Conservation (phyloP, 2,329 filamentous ascomycete genomes). For the Metarhizium album region DNA sequence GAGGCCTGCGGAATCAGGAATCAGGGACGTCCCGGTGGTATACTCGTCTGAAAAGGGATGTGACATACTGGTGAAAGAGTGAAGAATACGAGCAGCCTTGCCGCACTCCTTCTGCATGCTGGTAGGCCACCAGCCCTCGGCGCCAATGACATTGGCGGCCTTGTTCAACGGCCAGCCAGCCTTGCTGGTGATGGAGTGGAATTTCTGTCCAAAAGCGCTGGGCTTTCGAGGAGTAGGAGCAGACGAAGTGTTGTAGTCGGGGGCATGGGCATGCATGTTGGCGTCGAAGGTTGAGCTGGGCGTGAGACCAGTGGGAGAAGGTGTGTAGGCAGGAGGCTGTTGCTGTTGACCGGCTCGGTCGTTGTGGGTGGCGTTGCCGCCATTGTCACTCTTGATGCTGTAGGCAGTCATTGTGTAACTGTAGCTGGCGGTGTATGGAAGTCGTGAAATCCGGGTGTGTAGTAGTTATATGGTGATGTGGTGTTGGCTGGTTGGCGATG, state of each 20-base stretch:
- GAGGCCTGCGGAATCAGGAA: conserved; percentile 11
- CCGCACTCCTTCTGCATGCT: conserved; percentile 63
- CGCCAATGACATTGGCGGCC: conserved; percentile 56
- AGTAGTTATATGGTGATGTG: background rate
- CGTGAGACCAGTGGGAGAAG: background rate
- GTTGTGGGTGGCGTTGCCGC: background rate
- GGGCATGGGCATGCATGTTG: background rate
- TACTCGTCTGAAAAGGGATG: background rate
- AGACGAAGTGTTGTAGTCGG: background rate
- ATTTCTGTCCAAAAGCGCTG: conserved; percentile 38
- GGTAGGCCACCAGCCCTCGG: conserved; percentile 68
- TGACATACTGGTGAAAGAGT: conserved; percentile 55
- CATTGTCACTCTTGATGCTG: conserved; percentile 7
- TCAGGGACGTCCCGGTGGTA: background rate
- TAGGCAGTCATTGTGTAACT: conserved; percentile 11
- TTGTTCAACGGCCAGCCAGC: conserved; percentile 56
- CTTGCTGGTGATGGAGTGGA: conserved; percentile 57
- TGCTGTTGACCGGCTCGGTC: conserved; percentile 10
- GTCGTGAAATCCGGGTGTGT: background rate
- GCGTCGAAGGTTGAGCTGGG: conserved; percentile 3
- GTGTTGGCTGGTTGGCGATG: too few relatives aligned
- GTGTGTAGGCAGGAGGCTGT: conserved; percentile 13
- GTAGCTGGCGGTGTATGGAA: background rate
- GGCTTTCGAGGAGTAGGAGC: conserved; percentile 15
- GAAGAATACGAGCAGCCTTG: conserved; percentile 64